Conservation (phyloP, 495 filamentous ascomycete genomes). For the Penicillium ochrochloron region DNA sequence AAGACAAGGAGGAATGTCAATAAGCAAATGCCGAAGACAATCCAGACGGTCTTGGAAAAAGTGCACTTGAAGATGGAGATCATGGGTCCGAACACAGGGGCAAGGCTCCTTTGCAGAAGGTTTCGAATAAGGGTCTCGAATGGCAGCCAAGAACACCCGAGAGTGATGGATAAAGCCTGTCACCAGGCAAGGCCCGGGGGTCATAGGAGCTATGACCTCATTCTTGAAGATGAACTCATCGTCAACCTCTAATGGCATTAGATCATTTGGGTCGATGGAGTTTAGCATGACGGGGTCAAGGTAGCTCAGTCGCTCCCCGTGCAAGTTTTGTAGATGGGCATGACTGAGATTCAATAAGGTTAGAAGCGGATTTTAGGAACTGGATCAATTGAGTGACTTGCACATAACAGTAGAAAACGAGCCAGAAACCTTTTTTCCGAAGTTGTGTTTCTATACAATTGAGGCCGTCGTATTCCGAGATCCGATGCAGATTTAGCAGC, state of each 20-base stretch:
- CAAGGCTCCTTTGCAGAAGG: slow-evolving; percentile 18
- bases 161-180: slow-evolving; percentile 26
- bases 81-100: slow-evolving; percentile 12
- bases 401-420: slow-evolving; percentile 1
- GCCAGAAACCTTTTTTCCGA: not conserved
- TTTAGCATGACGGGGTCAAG: slow-evolving; percentile 24
- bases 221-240: slow-evolving; percentile 33
- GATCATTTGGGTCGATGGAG: slow-evolving; percentile 28
- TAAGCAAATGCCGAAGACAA: no score
- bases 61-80: no score
- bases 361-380: not conserved
- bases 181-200: slow-evolving; percentile 12
- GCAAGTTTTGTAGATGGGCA: slow-evolving; percentile 26
- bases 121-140: slow-evolving; percentile 5
- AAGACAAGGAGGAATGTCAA: no score
- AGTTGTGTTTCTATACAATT: slow-evolving; percentile 45
- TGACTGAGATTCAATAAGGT: slow-evolving; percentile 10
- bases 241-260: slow-evolving; percentile 29
- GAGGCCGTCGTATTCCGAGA: slow-evolving; percentile 20
- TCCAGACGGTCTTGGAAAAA: no score
- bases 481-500: slow-evolving; percentile 28
- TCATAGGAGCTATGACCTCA: slow-evolving; percentile 19
- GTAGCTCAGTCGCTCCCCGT: slow-evolving; percentile 26
- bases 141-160: slow-evolving; percentile 28
- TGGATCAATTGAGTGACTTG: not conserved